Percentiles rank a stretch among this genome's conserved stretches.
Evolutionary conservation across 2,329 filamentous ascomycete species (phyloP).

Genomic region (Venturia carpophila): DNA sequence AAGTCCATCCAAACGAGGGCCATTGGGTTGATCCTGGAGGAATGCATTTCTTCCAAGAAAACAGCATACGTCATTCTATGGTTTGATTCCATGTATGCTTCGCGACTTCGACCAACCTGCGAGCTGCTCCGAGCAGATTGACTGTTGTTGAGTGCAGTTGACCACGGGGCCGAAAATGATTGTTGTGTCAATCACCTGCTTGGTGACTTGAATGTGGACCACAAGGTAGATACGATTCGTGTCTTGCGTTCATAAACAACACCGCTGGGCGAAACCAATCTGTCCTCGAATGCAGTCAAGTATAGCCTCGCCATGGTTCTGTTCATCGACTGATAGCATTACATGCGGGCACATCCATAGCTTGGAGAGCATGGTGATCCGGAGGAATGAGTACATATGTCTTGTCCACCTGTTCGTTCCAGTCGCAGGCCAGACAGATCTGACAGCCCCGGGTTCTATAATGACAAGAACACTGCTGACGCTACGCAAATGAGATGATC

Average conservation of each 20-base stretch:
- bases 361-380: not conserved
- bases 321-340: not conserved
- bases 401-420: not conserved
- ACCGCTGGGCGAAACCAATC: not conserved
- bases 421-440: not conserved
- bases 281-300: not conserved
- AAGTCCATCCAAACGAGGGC: not conserved
- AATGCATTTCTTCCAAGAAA: not conserved
- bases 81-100: not conserved
- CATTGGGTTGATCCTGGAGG: not conserved
- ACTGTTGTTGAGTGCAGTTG: not conserved
- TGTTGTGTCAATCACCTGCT: not conserved
- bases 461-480: not conserved
- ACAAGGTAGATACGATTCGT: not conserved
- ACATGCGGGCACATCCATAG: not conserved
- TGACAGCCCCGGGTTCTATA: not conserved
- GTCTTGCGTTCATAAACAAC: not conserved
- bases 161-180: not conserved
- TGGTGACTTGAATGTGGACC: not conserved
- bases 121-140: not conserved
- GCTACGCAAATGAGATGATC: not conserved
- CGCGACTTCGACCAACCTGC: not conserved
- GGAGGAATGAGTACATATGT: not conserved
- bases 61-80: not conserved
- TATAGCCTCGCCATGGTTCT: not conserved